Base-by-base conservation (phyloP, 192 early-diverging fungal species). In the Coemansia sp. region DNA sequence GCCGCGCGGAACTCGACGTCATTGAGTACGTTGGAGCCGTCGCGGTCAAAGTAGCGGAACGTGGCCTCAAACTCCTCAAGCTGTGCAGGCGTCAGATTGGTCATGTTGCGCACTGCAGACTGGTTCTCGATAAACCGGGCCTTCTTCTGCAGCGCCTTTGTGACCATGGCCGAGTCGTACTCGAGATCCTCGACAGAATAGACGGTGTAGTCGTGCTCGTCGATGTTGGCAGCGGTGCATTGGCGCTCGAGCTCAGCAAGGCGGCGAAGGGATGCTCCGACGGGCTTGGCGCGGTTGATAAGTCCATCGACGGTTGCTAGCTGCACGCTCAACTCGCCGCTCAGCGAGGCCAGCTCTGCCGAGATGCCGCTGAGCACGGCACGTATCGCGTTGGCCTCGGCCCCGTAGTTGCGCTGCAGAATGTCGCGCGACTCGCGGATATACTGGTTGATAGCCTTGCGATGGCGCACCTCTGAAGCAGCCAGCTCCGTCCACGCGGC, bases 91-190 rank as follows among this genome's bases (percentile, higher is more conserved):
- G 93, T 96, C 72, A 98, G 78, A 62, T 96, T 96, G 58, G 93
- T 93, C 85, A 92, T 90, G 60, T 88, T 90, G 49, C 95, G 85
- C 35, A 93, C 92, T 19, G 94, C 90, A n/a, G 90, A 89, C 71
- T 98, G 95, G 79, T 98, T 98, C 58, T 96, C 93, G 62, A 98
- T 93, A 56, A 98, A 98, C 0, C 88, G 83, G 14, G 75, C 78
- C 68, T 92, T 93, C 69, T 91, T 93, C 66, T 84, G 85, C 61
- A 90, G 66, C 1, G 89, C 86, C 74, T 91, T 90, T 55, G 89
- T 86, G 30, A 94, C 75, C 56, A 96, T 69, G 27, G 82, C 87
- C 13, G 89, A 84, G 52, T 97, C 94, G 66, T 95, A 98, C 25
- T 83, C 83, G 11, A 98, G 72, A 64, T 98, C 95, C 39, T 95